These are phyloP conservation scores for Fusarium penzigii DNA, from an alignment of 2,329 filamentous ascomycete genomes.

Conservation along the genomic window DNA sequence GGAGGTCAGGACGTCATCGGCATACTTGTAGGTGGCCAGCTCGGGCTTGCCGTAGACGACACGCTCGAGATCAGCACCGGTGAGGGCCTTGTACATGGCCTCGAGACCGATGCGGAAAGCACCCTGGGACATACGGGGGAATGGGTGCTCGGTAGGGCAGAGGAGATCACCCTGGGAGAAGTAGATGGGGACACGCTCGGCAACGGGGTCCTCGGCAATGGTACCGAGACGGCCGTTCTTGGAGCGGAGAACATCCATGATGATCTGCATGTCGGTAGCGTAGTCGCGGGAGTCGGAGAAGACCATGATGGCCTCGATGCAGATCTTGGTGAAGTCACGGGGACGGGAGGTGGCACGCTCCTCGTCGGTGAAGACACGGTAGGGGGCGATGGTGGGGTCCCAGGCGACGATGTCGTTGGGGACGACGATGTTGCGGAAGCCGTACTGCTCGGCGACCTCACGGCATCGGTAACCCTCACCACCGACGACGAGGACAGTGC, in stretches of 20 bases:
- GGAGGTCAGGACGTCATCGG: conserved; percentile 56
- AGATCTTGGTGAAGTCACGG: conserved; percentile 72
- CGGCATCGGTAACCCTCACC: conserved; percentile 73
- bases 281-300: conserved; percentile 94
- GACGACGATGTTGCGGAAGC: conserved; percentile 77
- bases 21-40: conserved; percentile 72
- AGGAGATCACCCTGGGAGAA: conserved; percentile 86
- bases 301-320: conserved; percentile 83
- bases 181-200: conserved; percentile 67
- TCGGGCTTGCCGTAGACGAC: conserved; percentile 67
- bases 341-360: conserved; percentile 68
- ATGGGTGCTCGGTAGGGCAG: conserved; percentile 79
- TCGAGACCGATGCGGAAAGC: conserved; percentile 78
- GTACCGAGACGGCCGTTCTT: conserved; percentile 75
- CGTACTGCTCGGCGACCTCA: conserved; percentile 56
- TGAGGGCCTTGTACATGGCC: conserved; percentile 74
- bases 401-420: conserved; percentile 77
- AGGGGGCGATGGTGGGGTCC: conserved; percentile 77
- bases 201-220: conserved; percentile 38
- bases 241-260: conserved; percentile 77
- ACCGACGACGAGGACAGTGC: conserved; percentile 73
- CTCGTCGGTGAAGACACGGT: conserved; percentile 63
- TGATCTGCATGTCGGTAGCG: conserved; percentile 80
- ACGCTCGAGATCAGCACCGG: conserved; percentile 40
- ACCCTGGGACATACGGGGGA: conserved; percentile 83